A percentile compares a stretch with the other conserved stretches of the same genome.
phyloP scores from a whole-genome alignment of 192 early-diverging fungal species.

The Entomortierella chlamydospora region DNA sequence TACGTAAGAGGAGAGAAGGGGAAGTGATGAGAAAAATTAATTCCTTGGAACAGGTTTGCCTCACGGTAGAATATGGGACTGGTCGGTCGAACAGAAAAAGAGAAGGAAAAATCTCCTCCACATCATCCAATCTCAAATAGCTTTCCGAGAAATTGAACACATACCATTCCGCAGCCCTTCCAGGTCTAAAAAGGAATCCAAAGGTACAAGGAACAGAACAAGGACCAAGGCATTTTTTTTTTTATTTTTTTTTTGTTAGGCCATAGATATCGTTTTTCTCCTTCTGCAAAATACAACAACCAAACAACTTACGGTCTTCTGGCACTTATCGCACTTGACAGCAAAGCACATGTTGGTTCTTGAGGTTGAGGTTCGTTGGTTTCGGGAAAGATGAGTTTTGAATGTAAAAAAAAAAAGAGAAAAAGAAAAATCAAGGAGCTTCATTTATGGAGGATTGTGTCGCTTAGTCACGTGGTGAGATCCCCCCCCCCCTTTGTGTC shows the following conservation, averaged over 20 bases:
- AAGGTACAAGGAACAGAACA: neutral
- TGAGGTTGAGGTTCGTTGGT: neutral
- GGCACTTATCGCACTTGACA: conserved; percentile 46
- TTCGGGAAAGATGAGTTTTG: neutral
- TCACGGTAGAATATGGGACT: no score
- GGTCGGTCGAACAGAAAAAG: neutral
- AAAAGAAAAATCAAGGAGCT: neutral
- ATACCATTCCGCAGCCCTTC: conserved; percentile 46
- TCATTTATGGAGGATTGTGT: no score
- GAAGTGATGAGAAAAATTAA: no score
- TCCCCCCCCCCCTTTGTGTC: no score
- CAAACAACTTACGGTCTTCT: conserved; percentile 28
- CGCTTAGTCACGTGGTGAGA: no score
- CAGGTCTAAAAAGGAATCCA: conserved; percentile 31
- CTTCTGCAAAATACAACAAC: neutral
- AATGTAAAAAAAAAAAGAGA: neutral
- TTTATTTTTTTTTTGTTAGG: neutral
- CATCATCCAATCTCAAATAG: neutral
- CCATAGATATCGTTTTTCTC: neutral
- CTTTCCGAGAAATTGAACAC: neutral
- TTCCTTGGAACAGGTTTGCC: no score
- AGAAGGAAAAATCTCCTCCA: neutral
- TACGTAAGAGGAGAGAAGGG: no score
- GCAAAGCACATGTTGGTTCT: conserved; percentile 32
- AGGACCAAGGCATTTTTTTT: no score